A percentile compares a stretch with the other conserved stretches of the same genome.
phyloP scores from a whole-genome alignment of 768 basidiomycete genomes.

The Mycena kentingensis region DNA sequence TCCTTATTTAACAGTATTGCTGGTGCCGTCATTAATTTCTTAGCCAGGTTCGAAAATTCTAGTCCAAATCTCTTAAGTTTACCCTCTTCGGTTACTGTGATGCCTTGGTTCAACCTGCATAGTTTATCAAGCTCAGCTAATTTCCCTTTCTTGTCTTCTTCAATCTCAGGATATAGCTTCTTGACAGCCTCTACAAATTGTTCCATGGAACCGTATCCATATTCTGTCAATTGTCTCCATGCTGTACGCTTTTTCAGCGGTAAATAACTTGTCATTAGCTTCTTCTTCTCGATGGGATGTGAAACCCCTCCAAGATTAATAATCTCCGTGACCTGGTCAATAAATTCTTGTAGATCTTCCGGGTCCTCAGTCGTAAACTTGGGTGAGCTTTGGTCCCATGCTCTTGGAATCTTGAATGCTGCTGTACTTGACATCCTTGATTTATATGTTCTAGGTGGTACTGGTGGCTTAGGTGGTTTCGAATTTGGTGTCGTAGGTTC shows the following conservation, averaged over 20 bases:
- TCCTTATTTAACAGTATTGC: not conserved
- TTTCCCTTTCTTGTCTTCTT: not conserved
- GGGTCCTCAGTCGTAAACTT: not conserved
- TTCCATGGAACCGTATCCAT: not conserved
- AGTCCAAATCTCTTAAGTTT: not conserved
- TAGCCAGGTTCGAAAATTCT: not conserved
- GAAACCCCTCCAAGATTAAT: not conserved
- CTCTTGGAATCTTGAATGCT: not conserved
- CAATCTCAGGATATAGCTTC: not conserved
- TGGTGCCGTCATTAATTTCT: not conserved
- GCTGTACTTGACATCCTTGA: not conserved
- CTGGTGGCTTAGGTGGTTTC: not conserved
- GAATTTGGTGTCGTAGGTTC: not conserved
- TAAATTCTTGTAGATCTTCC: not conserved
- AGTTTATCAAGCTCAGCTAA: not conserved
- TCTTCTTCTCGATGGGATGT: not conserved
- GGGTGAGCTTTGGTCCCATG: not conserved
- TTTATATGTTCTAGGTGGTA: too few relatives aligned
- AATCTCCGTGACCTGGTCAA: not conserved
- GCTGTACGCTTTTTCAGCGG: not conserved
- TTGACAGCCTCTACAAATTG: not conserved
- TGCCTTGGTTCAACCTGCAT: not conserved
- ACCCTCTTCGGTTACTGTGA: not conserved
- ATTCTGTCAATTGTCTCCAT: not conserved
- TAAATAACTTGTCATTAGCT: not conserved